Evolutionary conservation across 148 eudicot species (phyloP).

Genomic region (Fagopyrum homotropicum): DNA sequence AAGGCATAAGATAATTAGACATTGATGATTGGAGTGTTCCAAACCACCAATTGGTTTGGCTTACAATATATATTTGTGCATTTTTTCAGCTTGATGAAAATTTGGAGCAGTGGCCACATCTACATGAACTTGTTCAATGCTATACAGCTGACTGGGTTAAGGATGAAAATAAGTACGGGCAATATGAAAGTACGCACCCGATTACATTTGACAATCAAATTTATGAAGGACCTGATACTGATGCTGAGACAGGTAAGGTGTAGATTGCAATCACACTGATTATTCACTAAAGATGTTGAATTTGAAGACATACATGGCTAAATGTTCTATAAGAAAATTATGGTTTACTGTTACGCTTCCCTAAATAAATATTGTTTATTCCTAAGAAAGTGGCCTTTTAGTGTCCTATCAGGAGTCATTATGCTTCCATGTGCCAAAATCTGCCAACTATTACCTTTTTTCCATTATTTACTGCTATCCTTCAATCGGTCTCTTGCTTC

Average conservation of each 20-base stretch:
- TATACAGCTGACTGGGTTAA: conserved; percentile 89
- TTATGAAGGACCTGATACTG: conserved; percentile 98
- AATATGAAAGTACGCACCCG: conserved; percentile 75
- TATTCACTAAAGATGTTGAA: not conserved
- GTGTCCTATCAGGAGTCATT: not conserved
- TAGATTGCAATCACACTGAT: conserved; percentile 4
- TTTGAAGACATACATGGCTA: not conserved
- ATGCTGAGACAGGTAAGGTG: conserved; percentile 82
- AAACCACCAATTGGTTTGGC: not conserved
- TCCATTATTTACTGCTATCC: not conserved
- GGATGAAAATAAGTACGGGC: conserved; percentile 92
- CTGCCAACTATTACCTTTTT: not conserved
- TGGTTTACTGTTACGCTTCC: not conserved
- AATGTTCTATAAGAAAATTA: not conserved
- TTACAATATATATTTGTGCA: not conserved
- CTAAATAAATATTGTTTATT: not conserved
- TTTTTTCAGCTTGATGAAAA: conserved; percentile 77
- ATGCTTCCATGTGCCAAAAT: not conserved
- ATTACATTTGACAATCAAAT: conserved; percentile 70
- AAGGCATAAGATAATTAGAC: not conserved
- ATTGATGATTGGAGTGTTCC: not conserved
- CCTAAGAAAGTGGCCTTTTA: not conserved
- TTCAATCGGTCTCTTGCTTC: not conserved
- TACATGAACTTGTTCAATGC: conserved; percentile 93
- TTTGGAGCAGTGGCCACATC: conserved; percentile 98